phyloP scores from a whole-genome alignment of 352 stramenopile species.

The Ophiocytium majus region DNA sequence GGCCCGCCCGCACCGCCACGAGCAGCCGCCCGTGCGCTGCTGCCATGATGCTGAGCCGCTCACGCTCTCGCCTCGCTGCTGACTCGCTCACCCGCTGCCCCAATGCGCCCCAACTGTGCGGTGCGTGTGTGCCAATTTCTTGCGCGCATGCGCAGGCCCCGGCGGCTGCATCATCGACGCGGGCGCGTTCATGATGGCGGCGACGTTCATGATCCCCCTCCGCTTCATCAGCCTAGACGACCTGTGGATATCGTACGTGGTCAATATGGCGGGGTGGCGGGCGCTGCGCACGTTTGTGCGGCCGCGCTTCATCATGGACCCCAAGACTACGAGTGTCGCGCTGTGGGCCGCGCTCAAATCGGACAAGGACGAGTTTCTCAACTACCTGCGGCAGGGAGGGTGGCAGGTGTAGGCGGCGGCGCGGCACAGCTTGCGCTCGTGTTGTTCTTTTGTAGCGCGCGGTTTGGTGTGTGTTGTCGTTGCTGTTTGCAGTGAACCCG shows the following conservation, averaged over 20 bases:
- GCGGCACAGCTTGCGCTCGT: too few species aligned
- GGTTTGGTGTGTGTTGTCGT: too few species aligned
- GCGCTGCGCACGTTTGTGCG: constrained; percentile 2
- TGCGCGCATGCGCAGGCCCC: not conserved
- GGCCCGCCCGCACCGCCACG: too few species aligned
- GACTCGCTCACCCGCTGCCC: too few species aligned
- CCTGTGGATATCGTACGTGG: constrained; percentile 9
- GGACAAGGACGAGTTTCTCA: constrained; percentile 17
- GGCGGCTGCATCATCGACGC: constrained; percentile 10
- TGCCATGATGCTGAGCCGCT: too few species aligned
- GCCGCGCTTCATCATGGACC: constrained; percentile 6
- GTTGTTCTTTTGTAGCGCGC: too few species aligned
- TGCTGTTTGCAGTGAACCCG: too few species aligned
- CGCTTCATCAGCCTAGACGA: constrained; percentile 7
- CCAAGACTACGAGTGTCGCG: not conserved
- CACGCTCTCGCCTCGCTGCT: too few species aligned
- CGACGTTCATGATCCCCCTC: constrained; percentile 7
- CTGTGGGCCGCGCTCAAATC: not conserved
- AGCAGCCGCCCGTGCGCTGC: too few species aligned
- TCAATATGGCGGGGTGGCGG: constrained; percentile 8
- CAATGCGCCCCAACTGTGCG: too few species aligned
- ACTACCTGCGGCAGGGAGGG: not conserved
- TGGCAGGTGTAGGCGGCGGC: constrained; percentile 10
- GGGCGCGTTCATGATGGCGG: not conserved
- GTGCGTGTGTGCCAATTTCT: too few species aligned